These are phyloP conservation scores for Epichloe aotearoae DNA, from an alignment of 2,329 filamentous ascomycete genomes.

Conservation along the genomic window DNA sequence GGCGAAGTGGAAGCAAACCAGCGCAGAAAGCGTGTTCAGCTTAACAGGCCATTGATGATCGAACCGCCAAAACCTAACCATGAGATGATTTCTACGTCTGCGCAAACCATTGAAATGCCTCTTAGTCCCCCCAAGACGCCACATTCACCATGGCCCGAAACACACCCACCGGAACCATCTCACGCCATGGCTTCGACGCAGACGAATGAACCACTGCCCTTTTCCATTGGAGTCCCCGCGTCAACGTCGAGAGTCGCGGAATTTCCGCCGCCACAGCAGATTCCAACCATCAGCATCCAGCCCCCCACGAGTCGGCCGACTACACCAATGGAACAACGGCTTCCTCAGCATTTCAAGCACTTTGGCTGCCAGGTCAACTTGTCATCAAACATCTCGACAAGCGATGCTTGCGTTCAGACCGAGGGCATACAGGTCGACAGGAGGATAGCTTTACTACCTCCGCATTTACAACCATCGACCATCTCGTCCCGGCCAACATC, in stretches of 20 bases:
- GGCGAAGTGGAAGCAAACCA: slow-evolving; percentile 61
- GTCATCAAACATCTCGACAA: slow-evolving; percentile 11
- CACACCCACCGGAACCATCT: slow-evolving; percentile 26
- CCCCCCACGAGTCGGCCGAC: slow-evolving; percentile 81
- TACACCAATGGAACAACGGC: slow-evolving; percentile 58
- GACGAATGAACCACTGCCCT: slow-evolving; percentile 28
- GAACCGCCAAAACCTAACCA: slow-evolving; percentile 27
- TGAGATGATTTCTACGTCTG: slow-evolving; percentile 44
- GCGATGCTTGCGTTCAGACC: slow-evolving; percentile 53
- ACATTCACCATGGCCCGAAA: slow-evolving; percentile 31
- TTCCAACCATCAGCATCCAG: slow-evolving; percentile 84
- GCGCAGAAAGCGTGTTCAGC: slow-evolving; percentile 53
- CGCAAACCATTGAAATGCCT: slow-evolving; percentile 19
- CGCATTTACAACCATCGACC: slow-evolving; percentile 66
- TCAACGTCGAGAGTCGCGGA: slow-evolving; percentile 13
- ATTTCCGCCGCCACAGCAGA: slow-evolving; percentile 33
- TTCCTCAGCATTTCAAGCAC: slow-evolving; percentile 74
- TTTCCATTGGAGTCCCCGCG: slow-evolving; percentile 8
- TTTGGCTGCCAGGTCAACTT: slow-evolving; percentile 64
- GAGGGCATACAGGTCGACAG: slow-evolving; percentile 80
- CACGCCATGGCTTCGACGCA: slow-evolving; percentile 44
- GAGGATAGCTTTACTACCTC: slow-evolving; percentile 59
- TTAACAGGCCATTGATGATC: slow-evolving; percentile 35
- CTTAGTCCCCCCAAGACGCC: slow-evolving; percentile 57
- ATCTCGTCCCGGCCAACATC: slow-evolving; percentile 51